Evolutionary conservation across 2,329 filamentous ascomycete genomes (phyloP).

Genomic region (Cladorrhinum sp.): DNA sequence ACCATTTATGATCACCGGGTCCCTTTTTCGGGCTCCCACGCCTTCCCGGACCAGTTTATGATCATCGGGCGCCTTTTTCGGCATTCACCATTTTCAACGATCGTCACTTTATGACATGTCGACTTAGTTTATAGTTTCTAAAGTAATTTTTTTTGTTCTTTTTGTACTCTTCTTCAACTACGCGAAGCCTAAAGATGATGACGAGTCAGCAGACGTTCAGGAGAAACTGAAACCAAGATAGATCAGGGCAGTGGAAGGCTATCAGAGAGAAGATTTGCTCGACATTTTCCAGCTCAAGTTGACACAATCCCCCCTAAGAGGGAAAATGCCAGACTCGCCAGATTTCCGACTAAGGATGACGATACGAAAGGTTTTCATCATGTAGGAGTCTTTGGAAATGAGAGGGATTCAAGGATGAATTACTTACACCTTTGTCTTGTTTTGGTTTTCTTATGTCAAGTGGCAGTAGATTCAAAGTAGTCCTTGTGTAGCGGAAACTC

Average conservation of each 20-base stretch:
- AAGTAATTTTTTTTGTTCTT: not conserved
- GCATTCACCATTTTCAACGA: not conserved
- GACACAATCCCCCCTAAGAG: slow-evolving; percentile 6
- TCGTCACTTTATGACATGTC: slow-evolving; percentile 6
- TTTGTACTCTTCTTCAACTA: not conserved
- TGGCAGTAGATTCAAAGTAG: not conserved
- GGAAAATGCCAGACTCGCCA: slow-evolving; percentile 19
- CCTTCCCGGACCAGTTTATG: not conserved
- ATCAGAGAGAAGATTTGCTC: slow-evolving; percentile 54
- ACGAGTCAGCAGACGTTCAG: not conserved
- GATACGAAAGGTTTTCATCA: slow-evolving; percentile 86
- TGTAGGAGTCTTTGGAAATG: slow-evolving; percentile 30
- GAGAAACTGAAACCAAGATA: not conserved
- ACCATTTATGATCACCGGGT: not conserved
- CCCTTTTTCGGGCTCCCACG: not conserved
- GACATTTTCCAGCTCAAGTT: slow-evolving; percentile 34
- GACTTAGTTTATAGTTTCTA: not conserved
- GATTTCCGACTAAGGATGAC: slow-evolving; percentile 94
- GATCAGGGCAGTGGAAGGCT: slow-evolving; percentile 1
- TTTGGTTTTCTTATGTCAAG: not conserved
- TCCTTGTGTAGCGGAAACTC: not conserved
- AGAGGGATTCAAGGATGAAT: not conserved
- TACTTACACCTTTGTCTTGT: slow-evolving; percentile 21
- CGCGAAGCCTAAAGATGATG: not conserved
- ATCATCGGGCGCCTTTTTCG: not conserved